Percentiles rank a stretch among this genome's conserved stretches.
These are phyloP conservation scores for Dendrobium chrysotoxum DNA, from an alignment of 106 monocot genomes.

Conservation along the genomic window DNA sequence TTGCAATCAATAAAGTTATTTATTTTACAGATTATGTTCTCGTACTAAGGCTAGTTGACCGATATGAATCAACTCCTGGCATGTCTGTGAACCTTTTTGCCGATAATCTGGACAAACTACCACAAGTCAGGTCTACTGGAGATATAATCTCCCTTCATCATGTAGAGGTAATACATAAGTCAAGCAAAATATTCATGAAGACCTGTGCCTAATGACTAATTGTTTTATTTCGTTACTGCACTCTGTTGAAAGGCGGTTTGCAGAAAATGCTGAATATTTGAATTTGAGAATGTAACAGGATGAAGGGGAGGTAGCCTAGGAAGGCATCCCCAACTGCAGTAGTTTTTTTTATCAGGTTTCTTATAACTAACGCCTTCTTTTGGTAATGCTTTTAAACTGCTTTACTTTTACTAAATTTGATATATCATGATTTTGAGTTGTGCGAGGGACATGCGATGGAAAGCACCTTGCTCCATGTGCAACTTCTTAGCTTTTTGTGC, in stretches of 20 bases:
- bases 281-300: not conserved
- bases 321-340: not conserved
- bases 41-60: constrained; percentile 46
- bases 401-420: not conserved
- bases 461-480: not conserved
- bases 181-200: not conserved
- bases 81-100: constrained; percentile 45
- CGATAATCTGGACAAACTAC: constrained; percentile 25
- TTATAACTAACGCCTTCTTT: not conserved
- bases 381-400: not conserved
- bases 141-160: constrained; percentile 56
- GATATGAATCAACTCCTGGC: constrained; percentile 32
- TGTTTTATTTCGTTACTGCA: not conserved
- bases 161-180: constrained; percentile 30
- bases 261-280: not conserved
- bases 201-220: not conserved
- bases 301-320: not conserved
- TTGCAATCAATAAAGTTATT: not conserved
- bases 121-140: constrained; percentile 37
- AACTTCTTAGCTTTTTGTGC: not conserved
- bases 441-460: not conserved
- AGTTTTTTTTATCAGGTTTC: not conserved
- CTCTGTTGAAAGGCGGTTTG: not conserved
- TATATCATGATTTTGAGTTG: not conserved
- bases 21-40: constrained; percentile 41